phyloP scores from a whole-genome alignment of 495 filamentous ascomycete genomes.

The Letharia columbiana region DNA sequence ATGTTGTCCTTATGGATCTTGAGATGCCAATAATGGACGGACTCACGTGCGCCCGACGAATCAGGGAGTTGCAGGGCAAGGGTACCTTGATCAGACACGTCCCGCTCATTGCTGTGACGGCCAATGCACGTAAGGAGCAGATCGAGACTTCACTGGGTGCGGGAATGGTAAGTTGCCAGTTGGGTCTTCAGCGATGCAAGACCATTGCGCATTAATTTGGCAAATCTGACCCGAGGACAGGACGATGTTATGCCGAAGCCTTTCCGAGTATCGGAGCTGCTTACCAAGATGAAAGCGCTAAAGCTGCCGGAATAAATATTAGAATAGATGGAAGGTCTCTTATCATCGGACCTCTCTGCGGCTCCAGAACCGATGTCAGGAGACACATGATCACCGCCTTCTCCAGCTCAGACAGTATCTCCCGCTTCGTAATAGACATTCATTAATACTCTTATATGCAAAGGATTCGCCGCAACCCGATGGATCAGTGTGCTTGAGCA shows the following conservation, averaged over 20 bases:
- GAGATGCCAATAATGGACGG: slow-evolving; percentile 84
- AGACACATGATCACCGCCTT: too few species aligned
- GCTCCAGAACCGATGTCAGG: too few species aligned
- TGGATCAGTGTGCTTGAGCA: too few species aligned
- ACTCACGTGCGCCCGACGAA: slow-evolving; percentile 55
- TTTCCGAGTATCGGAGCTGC: slow-evolving; percentile 61
- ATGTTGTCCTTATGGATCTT: slow-evolving; percentile 71
- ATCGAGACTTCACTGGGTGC: slow-evolving; percentile 54
- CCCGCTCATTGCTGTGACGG: slow-evolving; percentile 70
- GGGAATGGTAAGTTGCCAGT: slow-evolving; percentile 51
- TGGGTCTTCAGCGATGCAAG: not conserved
- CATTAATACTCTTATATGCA: too few species aligned
- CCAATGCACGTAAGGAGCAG: slow-evolving; percentile 63
- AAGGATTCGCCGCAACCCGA: too few species aligned
- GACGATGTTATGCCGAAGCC: slow-evolving; percentile 78
- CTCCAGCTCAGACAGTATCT: too few species aligned
- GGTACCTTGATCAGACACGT: slow-evolving; percentile 48
- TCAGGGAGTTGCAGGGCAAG: slow-evolving; percentile 51
- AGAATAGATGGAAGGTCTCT: not conserved
- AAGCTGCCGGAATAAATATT: not conserved
- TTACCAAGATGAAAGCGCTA: slow-evolving; percentile 49
- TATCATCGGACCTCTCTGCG: too few species aligned
- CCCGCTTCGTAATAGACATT: too few species aligned
- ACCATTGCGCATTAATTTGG: not conserved
- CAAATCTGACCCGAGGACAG: slow-evolving; percentile 30